phyloP scores from a whole-genome alignment of 176 grass and related monocot species.

The barley (Hordeum vulgare) region MorexV3_pseudomolecules_assembly NC_058519.1:589708149-589708648 shows the following conservation, averaged over 20 bases:
- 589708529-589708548: neutral
- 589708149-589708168: constrained; percentile 71
- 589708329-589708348: constrained; percentile 61
- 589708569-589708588: neutral
- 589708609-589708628: constrained; percentile 5
- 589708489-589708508: neutral
- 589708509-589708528: neutral
- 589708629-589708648: constrained; percentile 17
- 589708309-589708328: constrained; percentile 18
- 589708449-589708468: neutral
- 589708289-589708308: neutral
- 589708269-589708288: constrained; percentile 22
- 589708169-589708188: constrained; percentile 86
- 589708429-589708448: constrained; percentile 58
- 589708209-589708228: constrained; percentile 89
- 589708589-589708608: neutral
- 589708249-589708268: constrained; percentile 57
- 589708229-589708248: constrained; percentile 91
- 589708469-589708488: neutral
- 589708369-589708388: constrained; percentile 89
- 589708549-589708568: neutral
- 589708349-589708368: constrained; percentile 98
- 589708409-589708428: constrained; percentile 69
- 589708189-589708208: constrained; percentile 94
- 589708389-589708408: constrained; percentile 58